A percentile compares a stretch with the other conserved stretches of the same genome.
phyloP scores from a whole-genome alignment of 768 basidiomycete species.

The Daedaleopsis sinensis region DNA sequence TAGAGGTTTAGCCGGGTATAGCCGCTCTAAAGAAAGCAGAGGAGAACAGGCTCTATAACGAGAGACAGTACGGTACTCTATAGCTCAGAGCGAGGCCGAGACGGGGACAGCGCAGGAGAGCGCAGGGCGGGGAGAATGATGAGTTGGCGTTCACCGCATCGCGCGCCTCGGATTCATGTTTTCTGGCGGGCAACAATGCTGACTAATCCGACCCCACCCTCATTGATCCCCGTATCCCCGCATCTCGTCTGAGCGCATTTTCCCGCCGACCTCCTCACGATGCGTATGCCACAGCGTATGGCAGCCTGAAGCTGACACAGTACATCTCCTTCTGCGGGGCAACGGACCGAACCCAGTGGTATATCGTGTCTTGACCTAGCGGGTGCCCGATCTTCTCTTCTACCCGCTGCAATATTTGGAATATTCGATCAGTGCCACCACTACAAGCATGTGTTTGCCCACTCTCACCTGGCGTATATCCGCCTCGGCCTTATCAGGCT shows the following conservation, averaged over 20 bases:
- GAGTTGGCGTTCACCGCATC: slow-evolving; percentile 24
- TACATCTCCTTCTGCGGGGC: slow-evolving; percentile 99
- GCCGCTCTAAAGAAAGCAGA: slow-evolving; percentile 24
- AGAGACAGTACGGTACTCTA: slow-evolving; percentile 30
- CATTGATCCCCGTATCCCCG: neutral
- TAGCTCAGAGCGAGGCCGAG: slow-evolving; percentile 3
- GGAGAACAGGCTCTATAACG: slow-evolving; percentile 23
- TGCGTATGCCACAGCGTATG: slow-evolving; percentile 43
- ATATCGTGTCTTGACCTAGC: slow-evolving; percentile 50
- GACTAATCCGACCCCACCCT: slow-evolving; percentile 23
- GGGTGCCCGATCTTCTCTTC: slow-evolving; percentile 61
- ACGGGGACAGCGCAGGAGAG: slow-evolving; percentile 5
- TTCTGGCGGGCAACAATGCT: slow-evolving; percentile 27
- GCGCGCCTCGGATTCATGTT: slow-evolving; percentile 11
- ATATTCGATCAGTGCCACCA: slow-evolving; percentile 18
- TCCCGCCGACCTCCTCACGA: neutral
- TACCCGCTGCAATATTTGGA: slow-evolving; percentile 57
- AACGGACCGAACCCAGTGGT: slow-evolving; percentile 88
- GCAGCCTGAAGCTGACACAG: slow-evolving; percentile 86
- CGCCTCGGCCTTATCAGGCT: slow-evolving; percentile 60
- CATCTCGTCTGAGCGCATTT: neutral
- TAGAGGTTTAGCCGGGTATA: slow-evolving; percentile 23
- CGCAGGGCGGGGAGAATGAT: slow-evolving; percentile 11
- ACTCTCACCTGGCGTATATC: slow-evolving; percentile 77
- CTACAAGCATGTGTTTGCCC: slow-evolving; percentile 6